Evolutionary conservation across 73 alveolate species (phyloP), one percentile per base, ranked within the genome.

Genomic region (Paramecium pentaurelia): DNA sequence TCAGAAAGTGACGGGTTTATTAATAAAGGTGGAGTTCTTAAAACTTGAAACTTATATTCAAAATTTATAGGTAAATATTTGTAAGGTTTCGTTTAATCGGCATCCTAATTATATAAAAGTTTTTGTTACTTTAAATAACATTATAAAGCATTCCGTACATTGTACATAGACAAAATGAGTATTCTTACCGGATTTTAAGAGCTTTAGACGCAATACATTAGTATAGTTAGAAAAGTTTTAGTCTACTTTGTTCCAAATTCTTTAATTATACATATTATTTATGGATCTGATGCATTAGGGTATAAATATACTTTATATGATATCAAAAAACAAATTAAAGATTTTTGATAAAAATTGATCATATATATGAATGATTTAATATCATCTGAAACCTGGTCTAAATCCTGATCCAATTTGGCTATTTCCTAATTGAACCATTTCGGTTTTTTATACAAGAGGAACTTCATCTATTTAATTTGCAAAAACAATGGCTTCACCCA

Each of bases 401-500:
- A 32, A 64, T 64, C 84, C 84, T 64, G 84, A 64, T 28, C 84
- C 84, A 64, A 64, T 64, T 64, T 64, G 14, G 84, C 84, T 64
- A 36, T 34, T 64, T 28, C 84, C 84, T 28, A 64, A 64, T 64
- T 64, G 4, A 32, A 28, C 51, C 84, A 64, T 28, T 27, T 64
- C 84, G 10, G 51, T 64, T 32, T 64, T 64, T 32, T 12, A 12
- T 9, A 64, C 84, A 12, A 64, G 47, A 64, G 84, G 84, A 28
- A 14, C 84, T 12, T 64, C 84, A 12, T 64, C 49, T 28, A 64
- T 20, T 28, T 64, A 34, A 28, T 80, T 49, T 10, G 91, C 40
- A 36, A 80, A 80, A 16, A 80, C 91, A 0, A 80, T 44, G 30
- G 91, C 71, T 47, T 80, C 91, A 14, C 91, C 91, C 51, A 42